These are phyloP conservation scores for Euphrasia confusa DNA, from an alignment of 257 asterid species.

Conservation along the genomic window DNA sequence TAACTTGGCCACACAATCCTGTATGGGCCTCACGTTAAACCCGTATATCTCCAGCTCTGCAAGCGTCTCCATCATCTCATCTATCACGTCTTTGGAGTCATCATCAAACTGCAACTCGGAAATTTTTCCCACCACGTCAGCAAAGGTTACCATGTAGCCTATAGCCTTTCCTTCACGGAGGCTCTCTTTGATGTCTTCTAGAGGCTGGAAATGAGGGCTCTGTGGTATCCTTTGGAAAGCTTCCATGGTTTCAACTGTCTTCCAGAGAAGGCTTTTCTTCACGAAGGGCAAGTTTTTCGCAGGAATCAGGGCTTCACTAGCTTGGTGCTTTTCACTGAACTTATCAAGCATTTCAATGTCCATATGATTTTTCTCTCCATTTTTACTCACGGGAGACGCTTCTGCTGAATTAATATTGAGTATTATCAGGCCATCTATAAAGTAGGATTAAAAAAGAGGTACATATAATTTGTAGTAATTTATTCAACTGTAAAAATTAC, in stretches of 20 bases:
- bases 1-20: slow-evolving; percentile 33
- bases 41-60: slow-evolving; percentile 66
- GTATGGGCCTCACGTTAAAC: slow-evolving; percentile 43
- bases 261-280: slow-evolving; percentile 57
- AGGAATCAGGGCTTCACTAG: slow-evolving; percentile 6
- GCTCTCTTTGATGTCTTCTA: slow-evolving; percentile 46
- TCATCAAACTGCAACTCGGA: slow-evolving; percentile 34
- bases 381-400: slow-evolving; percentile 19
- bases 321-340: slow-evolving; percentile 17
- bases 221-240: slow-evolving; percentile 66
- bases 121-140: slow-evolving; percentile 48
- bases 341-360: too few relatives aligned
- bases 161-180: slow-evolving; percentile 77
- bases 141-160: slow-evolving; percentile 66
- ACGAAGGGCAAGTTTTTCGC: slow-evolving; percentile 50
- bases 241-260: slow-evolving; percentile 64
- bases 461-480: too few relatives aligned
- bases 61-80: slow-evolving; percentile 55
- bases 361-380: slow-evolving; percentile 15
- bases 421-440: not conserved
- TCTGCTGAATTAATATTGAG: slow-evolving; percentile 28
- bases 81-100: slow-evolving; percentile 37
- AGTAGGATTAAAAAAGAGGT: too few relatives aligned
- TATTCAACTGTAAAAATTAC: not conserved
- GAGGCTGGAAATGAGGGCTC: slow-evolving; percentile 74